phyloP scores from a whole-genome alignment of 257 asterid species.

The Salvia miltiorrhiza region DNA sequence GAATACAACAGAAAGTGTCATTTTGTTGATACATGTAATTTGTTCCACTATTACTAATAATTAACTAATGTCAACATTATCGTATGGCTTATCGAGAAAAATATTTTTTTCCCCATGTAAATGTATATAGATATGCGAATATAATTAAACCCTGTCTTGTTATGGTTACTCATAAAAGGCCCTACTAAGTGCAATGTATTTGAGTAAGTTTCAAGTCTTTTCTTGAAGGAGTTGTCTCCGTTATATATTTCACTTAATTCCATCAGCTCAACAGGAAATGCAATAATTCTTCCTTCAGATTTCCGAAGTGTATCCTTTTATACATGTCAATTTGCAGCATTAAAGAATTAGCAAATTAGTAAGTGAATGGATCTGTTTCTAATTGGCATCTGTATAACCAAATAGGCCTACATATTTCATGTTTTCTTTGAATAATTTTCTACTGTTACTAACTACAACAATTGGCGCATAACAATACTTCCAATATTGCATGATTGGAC shows the following conservation, averaged over 20 bases:
- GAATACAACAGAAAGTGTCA: not conserved
- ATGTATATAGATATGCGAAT: not conserved
- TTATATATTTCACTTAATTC: not conserved
- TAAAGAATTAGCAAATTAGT: not conserved
- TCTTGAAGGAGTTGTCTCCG: not conserved
- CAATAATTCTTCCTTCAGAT: not conserved
- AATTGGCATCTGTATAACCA: not conserved
- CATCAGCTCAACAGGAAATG: not conserved
- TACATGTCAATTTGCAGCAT: not conserved
- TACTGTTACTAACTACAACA: not conserved
- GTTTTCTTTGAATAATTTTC: not conserved
- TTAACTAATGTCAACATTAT: not conserved
- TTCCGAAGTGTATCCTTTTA: not conserved
- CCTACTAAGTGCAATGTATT: not conserved
- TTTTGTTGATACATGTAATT: not conserved
- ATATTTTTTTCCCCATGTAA: not conserved
- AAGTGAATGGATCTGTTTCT: not conserved
- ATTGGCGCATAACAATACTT: not conserved
- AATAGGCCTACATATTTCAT: not conserved
- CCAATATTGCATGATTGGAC: slow-evolving; percentile 5
- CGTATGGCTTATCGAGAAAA: not conserved
- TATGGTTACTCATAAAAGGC: not conserved
- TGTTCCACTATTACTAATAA: not conserved
- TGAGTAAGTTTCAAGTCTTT: not conserved
- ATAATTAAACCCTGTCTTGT: not conserved